Conservation (phyloP, 305 asterid species). For the Fraxinus angustifolia region DNA sequence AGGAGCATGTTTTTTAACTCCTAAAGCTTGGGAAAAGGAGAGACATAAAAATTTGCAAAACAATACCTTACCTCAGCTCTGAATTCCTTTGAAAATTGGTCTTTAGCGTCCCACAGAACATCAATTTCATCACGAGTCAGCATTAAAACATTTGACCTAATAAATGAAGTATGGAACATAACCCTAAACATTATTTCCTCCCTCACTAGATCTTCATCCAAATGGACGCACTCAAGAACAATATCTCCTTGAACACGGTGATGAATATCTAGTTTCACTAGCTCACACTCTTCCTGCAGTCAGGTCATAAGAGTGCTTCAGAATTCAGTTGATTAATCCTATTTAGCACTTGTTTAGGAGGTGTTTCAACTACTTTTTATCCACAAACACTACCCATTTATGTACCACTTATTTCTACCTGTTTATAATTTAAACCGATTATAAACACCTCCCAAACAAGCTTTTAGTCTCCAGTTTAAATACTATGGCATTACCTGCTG, state of each 20-base stretch:
- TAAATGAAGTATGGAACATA: slow-evolving; percentile 91
- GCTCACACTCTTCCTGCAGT: slow-evolving; percentile 85
- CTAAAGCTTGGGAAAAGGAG: slow-evolving; percentile 25
- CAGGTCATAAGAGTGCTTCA: slow-evolving; percentile 32
- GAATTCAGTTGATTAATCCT: slow-evolving; percentile 15
- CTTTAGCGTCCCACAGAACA: slow-evolving; percentile 89
- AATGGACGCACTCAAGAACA: slow-evolving; percentile 88
- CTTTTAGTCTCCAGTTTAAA: slow-evolving; percentile 13
- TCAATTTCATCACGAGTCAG: slow-evolving; percentile 89
- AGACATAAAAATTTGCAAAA: slow-evolving; percentile 22
- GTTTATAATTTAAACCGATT: neutral
- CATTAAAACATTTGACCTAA: slow-evolving; percentile 68
- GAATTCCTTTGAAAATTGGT: slow-evolving; percentile 71
- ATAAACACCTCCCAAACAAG: neutral
- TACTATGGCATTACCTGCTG: slow-evolving; percentile 53
- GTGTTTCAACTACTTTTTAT: neutral
- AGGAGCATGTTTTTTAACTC: slow-evolving; percentile 35
- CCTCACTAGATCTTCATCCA: slow-evolving; percentile 74
- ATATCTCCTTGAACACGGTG: slow-evolving; percentile 84
- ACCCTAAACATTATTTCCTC: slow-evolving; percentile 90
- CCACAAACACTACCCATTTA: neutral
- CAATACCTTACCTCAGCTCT: slow-evolving; percentile 67
- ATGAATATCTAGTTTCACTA: slow-evolving; percentile 73
- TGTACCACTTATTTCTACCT: neutral
- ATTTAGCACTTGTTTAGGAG: neutral